Percentiles rank a stretch among this genome's conserved stretches.
Conservation (phyloP, 352 stramenopile species). For the Saprolegnia diclina region DNA sequence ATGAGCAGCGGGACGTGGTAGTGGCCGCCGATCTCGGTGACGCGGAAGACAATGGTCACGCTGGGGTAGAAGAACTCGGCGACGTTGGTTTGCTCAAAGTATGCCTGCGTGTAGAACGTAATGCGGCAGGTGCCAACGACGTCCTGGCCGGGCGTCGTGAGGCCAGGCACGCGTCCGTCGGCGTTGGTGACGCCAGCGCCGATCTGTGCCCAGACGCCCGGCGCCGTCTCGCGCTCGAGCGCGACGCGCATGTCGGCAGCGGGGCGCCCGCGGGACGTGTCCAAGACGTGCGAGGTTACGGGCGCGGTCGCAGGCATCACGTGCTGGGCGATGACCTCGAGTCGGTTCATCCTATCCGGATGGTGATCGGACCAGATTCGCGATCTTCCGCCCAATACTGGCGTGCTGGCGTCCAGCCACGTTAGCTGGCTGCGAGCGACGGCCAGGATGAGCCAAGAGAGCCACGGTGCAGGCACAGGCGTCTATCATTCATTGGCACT, state of each 20-base stretch:
- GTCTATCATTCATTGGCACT: no score
- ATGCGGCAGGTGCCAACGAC: constrained; percentile 71
- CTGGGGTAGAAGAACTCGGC: constrained; percentile 83
- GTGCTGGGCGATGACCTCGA: constrained; percentile 14
- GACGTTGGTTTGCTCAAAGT: constrained; percentile 65
- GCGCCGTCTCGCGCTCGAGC: constrained; percentile 44
- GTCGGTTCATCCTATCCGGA: constrained; percentile 17
- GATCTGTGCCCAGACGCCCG: constrained; percentile 41
- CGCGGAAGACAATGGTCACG: constrained; percentile 72
- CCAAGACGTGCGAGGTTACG: constrained; percentile 84
- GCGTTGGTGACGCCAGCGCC: constrained; percentile 57
- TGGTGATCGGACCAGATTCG: not conserved
- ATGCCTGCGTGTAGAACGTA: constrained; percentile 72
- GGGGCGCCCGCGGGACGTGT: constrained; percentile 70
- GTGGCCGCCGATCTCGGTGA: constrained; percentile 67
- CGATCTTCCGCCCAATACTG: no score
- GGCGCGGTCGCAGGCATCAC: constrained; percentile 30
- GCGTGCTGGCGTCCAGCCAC: no score
- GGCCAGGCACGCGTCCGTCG: constrained; percentile 59
- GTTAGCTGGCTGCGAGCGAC: no score
- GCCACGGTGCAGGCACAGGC: no score
- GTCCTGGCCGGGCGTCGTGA: constrained; percentile 39
- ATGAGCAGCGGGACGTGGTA: constrained; percentile 88
- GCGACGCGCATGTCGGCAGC: constrained; percentile 63
- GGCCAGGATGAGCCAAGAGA: no score